phyloP scores from a whole-genome alignment of 495 filamentous ascomycete genomes.

The Aspergillus nanangensis region DNA sequence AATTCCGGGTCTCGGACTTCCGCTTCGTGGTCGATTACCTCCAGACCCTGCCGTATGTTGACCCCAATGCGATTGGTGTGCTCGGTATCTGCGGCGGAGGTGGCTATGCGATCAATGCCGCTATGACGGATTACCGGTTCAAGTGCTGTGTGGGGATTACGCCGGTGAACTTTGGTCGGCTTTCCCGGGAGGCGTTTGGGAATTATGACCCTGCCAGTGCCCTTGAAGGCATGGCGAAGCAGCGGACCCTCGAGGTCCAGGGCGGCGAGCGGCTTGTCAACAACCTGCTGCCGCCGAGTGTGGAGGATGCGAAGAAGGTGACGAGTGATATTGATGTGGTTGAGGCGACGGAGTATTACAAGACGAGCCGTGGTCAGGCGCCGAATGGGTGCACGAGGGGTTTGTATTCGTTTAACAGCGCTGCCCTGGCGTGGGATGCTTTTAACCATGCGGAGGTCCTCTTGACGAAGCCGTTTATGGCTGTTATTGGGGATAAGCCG shows the following conservation, averaged over 20 bases:
- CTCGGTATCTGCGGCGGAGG: constrained; percentile 34
- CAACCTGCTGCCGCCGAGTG: constrained; percentile 6
- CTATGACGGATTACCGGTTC: constrained; percentile 31
- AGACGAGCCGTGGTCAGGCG: constrained; percentile 13
- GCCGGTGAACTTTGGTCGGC: constrained; percentile 20
- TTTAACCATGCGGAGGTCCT: constrained; percentile 13
- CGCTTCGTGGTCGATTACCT: constrained; percentile 29
- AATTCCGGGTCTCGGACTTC: constrained; percentile 28
- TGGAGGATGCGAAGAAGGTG: constrained; percentile 13
- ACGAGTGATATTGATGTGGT: constrained; percentile 11
- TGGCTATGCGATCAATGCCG: constrained; percentile 26
- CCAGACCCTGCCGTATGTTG: constrained; percentile 23
- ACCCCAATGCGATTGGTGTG: constrained; percentile 25
- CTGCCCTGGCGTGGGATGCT: constrained; percentile 17
- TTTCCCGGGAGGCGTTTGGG: constrained; percentile 15
- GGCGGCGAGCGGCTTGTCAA: constrained; percentile 13
- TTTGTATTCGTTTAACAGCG: constrained; percentile 19
- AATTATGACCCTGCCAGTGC: constrained; percentile 10
- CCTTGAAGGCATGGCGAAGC: constrained; percentile 17
- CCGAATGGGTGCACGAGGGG: constrained; percentile 11
- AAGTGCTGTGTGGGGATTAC: constrained; percentile 27
- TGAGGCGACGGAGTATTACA: constrained; percentile 20
- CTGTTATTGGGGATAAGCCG: constrained; percentile 11
- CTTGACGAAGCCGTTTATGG: constrained; percentile 16
- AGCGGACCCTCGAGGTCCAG: constrained; percentile 14